phyloP scores from a whole-genome alignment of 2,329 filamentous ascomycete species.

The Alternaria sp. region DNA sequence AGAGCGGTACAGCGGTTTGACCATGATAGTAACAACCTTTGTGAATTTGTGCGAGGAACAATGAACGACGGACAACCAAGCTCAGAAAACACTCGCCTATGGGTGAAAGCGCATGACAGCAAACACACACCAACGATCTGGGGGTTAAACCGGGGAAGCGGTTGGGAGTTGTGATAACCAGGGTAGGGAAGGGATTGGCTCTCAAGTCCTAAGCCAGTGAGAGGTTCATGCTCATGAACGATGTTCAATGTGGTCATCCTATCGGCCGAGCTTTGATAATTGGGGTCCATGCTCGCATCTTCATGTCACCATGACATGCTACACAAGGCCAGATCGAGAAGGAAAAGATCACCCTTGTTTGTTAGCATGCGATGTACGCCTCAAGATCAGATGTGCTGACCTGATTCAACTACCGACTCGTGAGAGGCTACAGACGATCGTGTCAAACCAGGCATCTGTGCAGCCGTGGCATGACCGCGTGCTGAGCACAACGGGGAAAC shows the following conservation, averaged over 20 bases:
- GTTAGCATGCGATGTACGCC: not conserved
- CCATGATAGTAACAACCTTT: not conserved
- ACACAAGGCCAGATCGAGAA: not conserved
- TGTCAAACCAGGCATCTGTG: not conserved
- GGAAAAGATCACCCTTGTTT: too few species aligned
- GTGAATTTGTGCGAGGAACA: not conserved
- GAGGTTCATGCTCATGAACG: not conserved
- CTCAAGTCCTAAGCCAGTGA: not conserved
- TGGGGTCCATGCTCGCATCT: not conserved
- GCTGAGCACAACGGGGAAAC: not conserved
- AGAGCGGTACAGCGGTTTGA: not conserved
- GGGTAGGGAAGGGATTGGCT: not conserved
- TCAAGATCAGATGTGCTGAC: not conserved
- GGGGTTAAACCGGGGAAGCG: not conserved
- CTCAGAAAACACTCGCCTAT: not conserved
- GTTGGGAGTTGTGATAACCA: not conserved
- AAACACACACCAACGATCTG: not conserved
- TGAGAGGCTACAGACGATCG: not conserved
- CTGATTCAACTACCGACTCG: not conserved
- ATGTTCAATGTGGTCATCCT: not conserved
- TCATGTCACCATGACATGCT: not conserved
- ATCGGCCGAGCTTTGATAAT: not conserved
- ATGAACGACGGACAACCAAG: not conserved
- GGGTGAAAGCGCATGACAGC: too few species aligned
- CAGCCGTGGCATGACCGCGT: not conserved